Percentiles rank a stretch among this genome's conserved stretches.
Conservation (phyloP, 2,329 filamentous ascomycete species). For the Stemphylium beticola region DNA sequence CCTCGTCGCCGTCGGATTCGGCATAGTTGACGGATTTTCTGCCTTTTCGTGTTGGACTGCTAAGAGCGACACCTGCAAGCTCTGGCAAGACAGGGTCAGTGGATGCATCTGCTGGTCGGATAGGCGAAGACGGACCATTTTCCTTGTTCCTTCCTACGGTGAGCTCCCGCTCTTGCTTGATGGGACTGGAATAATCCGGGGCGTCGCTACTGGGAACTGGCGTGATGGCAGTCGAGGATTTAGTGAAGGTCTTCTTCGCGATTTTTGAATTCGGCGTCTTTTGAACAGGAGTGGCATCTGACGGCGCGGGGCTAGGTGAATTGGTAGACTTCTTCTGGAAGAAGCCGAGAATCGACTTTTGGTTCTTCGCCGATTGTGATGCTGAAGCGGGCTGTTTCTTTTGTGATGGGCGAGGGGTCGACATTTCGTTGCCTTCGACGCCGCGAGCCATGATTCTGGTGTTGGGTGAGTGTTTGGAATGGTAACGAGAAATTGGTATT, state of each 20-base stretch:
- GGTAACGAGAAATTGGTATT: neutral
- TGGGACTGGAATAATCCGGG: slow-evolving; percentile 69
- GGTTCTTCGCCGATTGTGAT: slow-evolving; percentile 63
- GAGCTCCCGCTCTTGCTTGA: slow-evolving; percentile 64
- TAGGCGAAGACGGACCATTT: slow-evolving; percentile 56
- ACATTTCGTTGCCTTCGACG: slow-evolving; percentile 56
- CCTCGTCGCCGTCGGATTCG: slow-evolving; percentile 75
- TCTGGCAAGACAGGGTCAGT: slow-evolving; percentile 51
- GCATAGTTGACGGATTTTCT: slow-evolving; percentile 78
- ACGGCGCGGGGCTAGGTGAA: slow-evolving; percentile 51
- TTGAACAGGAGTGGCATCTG: slow-evolving; percentile 32
- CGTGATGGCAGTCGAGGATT: slow-evolving; percentile 59
- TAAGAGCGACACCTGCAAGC: slow-evolving; percentile 56
- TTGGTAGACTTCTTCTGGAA: slow-evolving; percentile 68
- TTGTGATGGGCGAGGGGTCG: slow-evolving; percentile 51
- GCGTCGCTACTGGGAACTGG: slow-evolving; percentile 83
- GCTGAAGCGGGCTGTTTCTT: slow-evolving; percentile 55
- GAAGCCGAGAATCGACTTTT: slow-evolving; percentile 79
- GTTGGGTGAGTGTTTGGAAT: neutral
- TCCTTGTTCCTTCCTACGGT: slow-evolving; percentile 59
- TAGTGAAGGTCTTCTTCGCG: slow-evolving; percentile 43
- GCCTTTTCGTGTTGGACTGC: slow-evolving; percentile 79
- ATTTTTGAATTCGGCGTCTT: slow-evolving; percentile 35
- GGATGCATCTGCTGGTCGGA: slow-evolving; percentile 50
- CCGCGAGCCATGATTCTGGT: slow-evolving; percentile 50